These are phyloP conservation scores for Quercus agrifolia DNA, from an alignment of 306 rosid species.

Conservation along the genomic window DNA sequence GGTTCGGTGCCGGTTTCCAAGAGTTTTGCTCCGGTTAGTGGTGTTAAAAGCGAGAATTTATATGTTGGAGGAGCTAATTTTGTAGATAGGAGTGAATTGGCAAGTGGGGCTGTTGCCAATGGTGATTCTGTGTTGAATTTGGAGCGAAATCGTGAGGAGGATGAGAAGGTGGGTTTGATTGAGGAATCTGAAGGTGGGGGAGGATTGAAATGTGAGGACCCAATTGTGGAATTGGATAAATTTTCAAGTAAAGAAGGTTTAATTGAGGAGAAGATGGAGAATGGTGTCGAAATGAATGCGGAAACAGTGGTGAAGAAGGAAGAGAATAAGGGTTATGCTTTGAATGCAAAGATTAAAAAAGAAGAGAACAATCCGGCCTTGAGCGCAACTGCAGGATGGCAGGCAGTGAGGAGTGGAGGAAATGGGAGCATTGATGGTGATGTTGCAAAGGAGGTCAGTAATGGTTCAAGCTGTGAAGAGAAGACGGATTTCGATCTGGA, in stretches of 20 bases:
- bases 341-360: slow-evolving; percentile 73
- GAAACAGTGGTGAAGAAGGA: slow-evolving; percentile 40
- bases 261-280: slow-evolving; percentile 33
- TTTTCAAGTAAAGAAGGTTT: slow-evolving; percentile 17
- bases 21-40: slow-evolving; percentile 4
- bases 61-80: slow-evolving; percentile 18
- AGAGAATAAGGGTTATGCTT: slow-evolving; percentile 35
- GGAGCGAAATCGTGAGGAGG: slow-evolving; percentile 23
- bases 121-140: slow-evolving; percentile 21
- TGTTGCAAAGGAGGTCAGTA: slow-evolving; percentile 30
- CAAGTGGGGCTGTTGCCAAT: slow-evolving; percentile 2
- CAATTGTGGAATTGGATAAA: slow-evolving; percentile 14
- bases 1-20: slow-evolving; percentile 15
- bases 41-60: slow-evolving; percentile 22
- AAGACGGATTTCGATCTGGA: slow-evolving; percentile 46
- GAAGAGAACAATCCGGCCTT: slow-evolving; percentile 48
- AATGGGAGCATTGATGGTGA: slow-evolving; percentile 5
- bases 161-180: slow-evolving; percentile 1
- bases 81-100: slow-evolving; percentile 8
- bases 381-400: slow-evolving; percentile 78
- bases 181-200: slow-evolving; percentile 20
- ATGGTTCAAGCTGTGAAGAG: slow-evolving; percentile 35
- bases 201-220: slow-evolving; percentile 7
- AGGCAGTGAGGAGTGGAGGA: slow-evolving; percentile 53
- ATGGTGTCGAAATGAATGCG: slow-evolving; percentile 32